phyloP scores from a whole-genome alignment of 2,329 filamentous ascomycete genomes.

The Pyrenochaeta sp. region DNA sequence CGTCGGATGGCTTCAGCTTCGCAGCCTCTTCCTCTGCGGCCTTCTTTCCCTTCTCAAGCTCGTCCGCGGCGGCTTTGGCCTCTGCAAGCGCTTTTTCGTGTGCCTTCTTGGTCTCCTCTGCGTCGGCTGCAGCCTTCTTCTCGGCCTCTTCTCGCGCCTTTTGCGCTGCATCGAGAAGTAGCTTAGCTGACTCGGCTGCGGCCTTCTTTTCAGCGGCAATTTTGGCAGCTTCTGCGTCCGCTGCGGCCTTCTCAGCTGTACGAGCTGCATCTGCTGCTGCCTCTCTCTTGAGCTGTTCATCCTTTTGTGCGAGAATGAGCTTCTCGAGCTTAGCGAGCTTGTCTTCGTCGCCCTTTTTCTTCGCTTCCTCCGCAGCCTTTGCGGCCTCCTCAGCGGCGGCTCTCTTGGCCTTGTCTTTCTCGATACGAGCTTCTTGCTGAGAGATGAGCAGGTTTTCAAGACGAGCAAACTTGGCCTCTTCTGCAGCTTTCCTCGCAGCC shows the following conservation, averaged over 20 bases:
- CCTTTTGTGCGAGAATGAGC: constrained; percentile 53
- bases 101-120: constrained; percentile 54
- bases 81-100: constrained; percentile 59
- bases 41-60: constrained; percentile 57
- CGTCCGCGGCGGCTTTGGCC: constrained; percentile 53
- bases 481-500: constrained; percentile 40
- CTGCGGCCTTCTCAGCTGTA: constrained; percentile 57
- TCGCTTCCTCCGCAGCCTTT: constrained; percentile 35
- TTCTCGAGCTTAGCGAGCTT: constrained; percentile 46
- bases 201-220: constrained; percentile 59
- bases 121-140: constrained; percentile 38
- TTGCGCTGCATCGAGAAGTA: constrained; percentile 39
- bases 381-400: constrained; percentile 44
- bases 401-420: constrained; percentile 47
- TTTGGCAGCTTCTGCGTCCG: constrained; percentile 60
- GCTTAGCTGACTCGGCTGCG: constrained; percentile 37
- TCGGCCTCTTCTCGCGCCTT: constrained; percentile 45
- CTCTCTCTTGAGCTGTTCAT: constrained; percentile 50
- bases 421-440: constrained; percentile 46
- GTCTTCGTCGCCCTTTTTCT: constrained; percentile 48
- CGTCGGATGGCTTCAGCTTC: constrained; percentile 56
- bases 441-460: constrained; percentile 47
- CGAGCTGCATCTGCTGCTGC: constrained; percentile 41
- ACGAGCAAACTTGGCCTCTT: constrained; percentile 47
- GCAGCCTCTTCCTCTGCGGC: constrained; percentile 57